These are phyloP conservation scores for Neopestalotiopsis rosae DNA, from an alignment of 2,329 filamentous ascomycete genomes.

Conservation along the genomic window DNA sequence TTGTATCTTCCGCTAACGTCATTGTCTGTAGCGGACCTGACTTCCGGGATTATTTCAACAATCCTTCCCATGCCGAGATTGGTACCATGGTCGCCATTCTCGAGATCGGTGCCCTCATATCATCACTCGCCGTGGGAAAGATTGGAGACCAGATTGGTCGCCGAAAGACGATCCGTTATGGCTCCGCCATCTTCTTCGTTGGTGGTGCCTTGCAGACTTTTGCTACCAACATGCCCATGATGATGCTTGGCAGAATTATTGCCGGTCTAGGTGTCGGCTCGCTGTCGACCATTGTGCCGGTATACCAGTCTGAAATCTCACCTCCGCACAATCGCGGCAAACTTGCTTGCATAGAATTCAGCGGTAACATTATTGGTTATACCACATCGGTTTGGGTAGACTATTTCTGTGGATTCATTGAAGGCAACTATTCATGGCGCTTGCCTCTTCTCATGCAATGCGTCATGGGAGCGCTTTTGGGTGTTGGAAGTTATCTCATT, in stretches of 20 bases:
- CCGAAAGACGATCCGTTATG: slow-evolving; percentile 89
- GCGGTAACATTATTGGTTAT: slow-evolving; percentile 95
- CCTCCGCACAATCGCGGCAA: slow-evolving; percentile 95
- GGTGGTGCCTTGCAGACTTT: slow-evolving; percentile 87
- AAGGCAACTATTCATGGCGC: slow-evolving; percentile 87
- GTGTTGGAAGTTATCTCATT: slow-evolving; percentile 86
- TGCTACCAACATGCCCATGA: slow-evolving; percentile 84
- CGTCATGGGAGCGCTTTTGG: slow-evolving; percentile 87
- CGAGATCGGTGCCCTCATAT: slow-evolving; percentile 89
- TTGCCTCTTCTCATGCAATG: slow-evolving; percentile 91
- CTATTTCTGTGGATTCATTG: slow-evolving; percentile 93
- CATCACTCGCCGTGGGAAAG: slow-evolving; percentile 83
- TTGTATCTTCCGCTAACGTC: background rate
- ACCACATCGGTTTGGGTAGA: slow-evolving; percentile 98
- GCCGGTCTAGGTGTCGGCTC: slow-evolving; percentile 88
- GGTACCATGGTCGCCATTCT: slow-evolving; percentile 98
- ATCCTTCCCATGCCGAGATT: slow-evolving; percentile 85
- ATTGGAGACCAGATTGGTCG: slow-evolving; percentile 92
- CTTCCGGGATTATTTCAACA: slow-evolving; percentile 91
- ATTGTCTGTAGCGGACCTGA: slow-evolving; percentile 69
- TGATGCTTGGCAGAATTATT: slow-evolving; percentile 83
- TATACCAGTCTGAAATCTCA: slow-evolving; percentile 95
- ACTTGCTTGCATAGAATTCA: slow-evolving; percentile 96
- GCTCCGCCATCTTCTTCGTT: slow-evolving; percentile 83
- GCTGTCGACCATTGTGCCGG: slow-evolving; percentile 88